A percentile compares a stretch with the other conserved stretches of the same genome.
These are phyloP conservation scores for Escallonia rubra DNA, from an alignment of 129 eudicot species.

Conservation along the genomic window DNA sequence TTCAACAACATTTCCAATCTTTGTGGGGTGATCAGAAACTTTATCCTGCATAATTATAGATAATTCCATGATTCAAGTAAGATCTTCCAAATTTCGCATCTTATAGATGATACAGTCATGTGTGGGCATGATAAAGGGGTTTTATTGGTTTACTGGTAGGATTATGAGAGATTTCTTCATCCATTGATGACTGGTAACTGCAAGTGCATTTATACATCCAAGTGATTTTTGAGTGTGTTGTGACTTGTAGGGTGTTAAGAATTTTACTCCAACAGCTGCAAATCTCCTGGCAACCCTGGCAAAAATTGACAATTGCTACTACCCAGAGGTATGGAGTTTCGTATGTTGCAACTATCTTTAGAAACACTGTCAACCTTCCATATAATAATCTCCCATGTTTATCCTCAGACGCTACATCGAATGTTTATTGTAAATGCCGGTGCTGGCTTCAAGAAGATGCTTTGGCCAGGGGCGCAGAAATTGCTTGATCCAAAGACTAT, in stretches of 20 bases:
- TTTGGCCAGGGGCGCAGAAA: conserved; percentile 90
- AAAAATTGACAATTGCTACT: conserved; percentile 69
- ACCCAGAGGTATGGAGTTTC: conserved; percentile 62
- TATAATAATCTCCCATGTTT: conserved; percentile 13
- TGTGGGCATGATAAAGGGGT: too few species aligned
- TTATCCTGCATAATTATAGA: not conserved
- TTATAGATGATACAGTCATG: too few species aligned
- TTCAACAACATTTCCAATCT: not conserved
- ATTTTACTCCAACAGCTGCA: conserved; percentile 69
- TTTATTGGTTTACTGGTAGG: not conserved
- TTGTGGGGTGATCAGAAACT: not conserved
- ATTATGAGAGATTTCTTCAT: not conserved
- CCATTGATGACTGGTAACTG: not conserved
- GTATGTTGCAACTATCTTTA: not conserved
- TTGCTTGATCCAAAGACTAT: conserved; percentile 74
- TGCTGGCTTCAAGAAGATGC: conserved; percentile 63
- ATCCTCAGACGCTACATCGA: conserved; percentile 66
- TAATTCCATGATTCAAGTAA: too few species aligned
- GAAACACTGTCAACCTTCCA: conserved; percentile 1
- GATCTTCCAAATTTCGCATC: too few species aligned
- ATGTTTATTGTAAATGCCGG: conserved; percentile 85
- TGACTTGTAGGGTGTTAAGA: conserved; percentile 68
- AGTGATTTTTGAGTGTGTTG: conserved; percentile 7
- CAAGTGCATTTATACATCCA: not conserved
- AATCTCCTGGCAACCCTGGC: conserved; percentile 74